Evolutionary conservation across 805 yeast species (phyloP).

Genomic region (Cyberlindnera maritima): DNA sequence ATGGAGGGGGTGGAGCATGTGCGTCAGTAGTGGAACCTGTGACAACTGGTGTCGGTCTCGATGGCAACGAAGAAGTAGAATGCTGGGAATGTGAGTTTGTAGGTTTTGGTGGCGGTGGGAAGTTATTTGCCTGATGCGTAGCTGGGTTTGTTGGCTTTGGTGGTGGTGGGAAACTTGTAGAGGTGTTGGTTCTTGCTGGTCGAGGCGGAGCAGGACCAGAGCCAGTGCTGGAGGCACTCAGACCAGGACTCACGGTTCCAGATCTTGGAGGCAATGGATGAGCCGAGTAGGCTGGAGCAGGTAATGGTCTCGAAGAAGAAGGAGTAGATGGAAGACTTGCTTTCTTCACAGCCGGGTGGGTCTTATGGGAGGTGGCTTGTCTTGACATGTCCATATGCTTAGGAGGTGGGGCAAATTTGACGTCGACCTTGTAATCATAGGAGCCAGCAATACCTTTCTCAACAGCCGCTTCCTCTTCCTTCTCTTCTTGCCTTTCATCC

Average conservation of each 20-base stretch:
- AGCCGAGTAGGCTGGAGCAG: conserved; percentile 7
- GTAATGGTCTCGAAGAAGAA: conserved; percentile 11
- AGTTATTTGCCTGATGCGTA: conserved; percentile 7
- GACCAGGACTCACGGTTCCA: neutral
- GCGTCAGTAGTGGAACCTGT: neutral
- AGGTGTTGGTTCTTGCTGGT: conserved; percentile 2
- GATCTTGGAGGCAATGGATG: conserved; percentile 9
- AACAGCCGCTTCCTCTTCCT: conserved; percentile 13
- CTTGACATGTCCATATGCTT: conserved; percentile 19
- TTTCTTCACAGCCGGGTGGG: neutral
- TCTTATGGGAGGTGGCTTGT: neutral
- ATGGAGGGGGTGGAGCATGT: conserved; percentile 11
- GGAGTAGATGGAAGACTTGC: neutral
- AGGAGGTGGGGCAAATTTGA: conserved; percentile 35
- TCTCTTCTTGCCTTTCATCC: neutral
- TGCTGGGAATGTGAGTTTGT: conserved; percentile 4
- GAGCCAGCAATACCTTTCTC: conserved; percentile 33
- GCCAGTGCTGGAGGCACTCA: neutral
- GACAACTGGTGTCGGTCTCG: conserved; percentile 2
- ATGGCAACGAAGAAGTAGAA: conserved; percentile 1
- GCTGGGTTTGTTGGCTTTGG: conserved; percentile 23
- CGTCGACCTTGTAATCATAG: conserved; percentile 33
- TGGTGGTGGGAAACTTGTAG: conserved; percentile 27
- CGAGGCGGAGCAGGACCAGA: conserved; percentile 4
- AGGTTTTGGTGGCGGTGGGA: conserved; percentile 28